Conservation (phyloP, 345 rosid species). For the Eucalyptus decipiens region DNA sequence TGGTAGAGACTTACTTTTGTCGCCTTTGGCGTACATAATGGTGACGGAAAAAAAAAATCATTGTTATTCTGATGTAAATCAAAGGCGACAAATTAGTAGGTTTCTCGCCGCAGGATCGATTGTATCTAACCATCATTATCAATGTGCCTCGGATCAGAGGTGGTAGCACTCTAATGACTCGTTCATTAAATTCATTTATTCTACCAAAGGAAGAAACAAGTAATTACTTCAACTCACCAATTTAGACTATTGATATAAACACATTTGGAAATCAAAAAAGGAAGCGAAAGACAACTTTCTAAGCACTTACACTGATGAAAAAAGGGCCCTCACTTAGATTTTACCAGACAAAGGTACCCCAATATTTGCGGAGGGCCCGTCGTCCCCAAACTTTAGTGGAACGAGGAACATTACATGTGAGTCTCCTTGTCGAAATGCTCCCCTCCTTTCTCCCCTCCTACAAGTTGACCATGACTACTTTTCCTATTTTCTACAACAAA, state of each 20-base stretch:
- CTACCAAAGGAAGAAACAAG: neutral
- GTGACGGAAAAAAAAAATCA: neutral
- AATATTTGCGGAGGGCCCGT: neutral
- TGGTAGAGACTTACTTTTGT: neutral
- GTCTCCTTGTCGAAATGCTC: neutral
- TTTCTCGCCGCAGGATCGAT: neutral
- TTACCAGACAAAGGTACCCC: neutral
- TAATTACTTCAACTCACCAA: neutral
- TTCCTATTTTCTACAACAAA: too few relatives aligned
- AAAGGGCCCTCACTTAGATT: neutral
- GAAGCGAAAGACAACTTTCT: neutral
- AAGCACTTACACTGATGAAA: neutral
- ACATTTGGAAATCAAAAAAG: neutral
- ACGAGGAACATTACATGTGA: neutral
- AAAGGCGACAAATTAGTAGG: neutral
- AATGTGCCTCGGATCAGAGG: neutral
- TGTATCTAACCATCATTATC: neutral
- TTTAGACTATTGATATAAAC: neutral
- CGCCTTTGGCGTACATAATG: neutral
- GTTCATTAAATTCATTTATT: neutral
- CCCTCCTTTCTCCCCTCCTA: too few relatives aligned
- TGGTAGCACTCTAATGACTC: neutral
- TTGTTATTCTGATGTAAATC: neutral
- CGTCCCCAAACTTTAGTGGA: neutral
- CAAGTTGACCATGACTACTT: too few relatives aligned